Base-by-base conservation (phyloP, 495 filamentous ascomycete species). In the Penicillium pancosmium region DNA sequence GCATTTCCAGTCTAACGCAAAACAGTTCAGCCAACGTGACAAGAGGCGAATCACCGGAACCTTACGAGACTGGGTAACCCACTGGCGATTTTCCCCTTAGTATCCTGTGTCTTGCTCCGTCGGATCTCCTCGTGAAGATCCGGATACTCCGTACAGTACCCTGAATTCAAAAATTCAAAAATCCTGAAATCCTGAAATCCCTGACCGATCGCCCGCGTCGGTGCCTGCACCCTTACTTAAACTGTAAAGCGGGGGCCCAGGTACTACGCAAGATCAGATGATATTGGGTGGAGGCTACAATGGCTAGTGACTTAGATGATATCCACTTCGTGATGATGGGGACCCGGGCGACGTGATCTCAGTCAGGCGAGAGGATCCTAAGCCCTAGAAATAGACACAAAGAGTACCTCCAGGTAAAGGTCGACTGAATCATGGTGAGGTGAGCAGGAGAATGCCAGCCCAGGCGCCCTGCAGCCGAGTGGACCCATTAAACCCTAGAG, bases 1-100 rank as follows among this genome's bases (percentile, higher is more conserved):
- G 61, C 56, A 50, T 63, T 64, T 67, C 67, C 66, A 59, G 68
- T 69, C 76, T 78, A 78, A 77, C 76, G 64, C 74, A 73, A 77
- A 75, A 60, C 63, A 71, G 76, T 57, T 19, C 58, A 54, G 51
- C 46, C 60, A 77, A 78, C 75, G 75, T 78, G 76, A 77, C 71
- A 63, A 31, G 56, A 58, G 64, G 67, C 73, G 56, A 74, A 73
- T 77, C 66, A 72, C 50, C 57, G 50, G 35, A 33, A 15, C 13
- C 44, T 23, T 23, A 23, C 23, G 2, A 4, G 23, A 21, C 19
- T 23, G 4, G 23, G 2, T 23, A 33, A 15, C 13, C 44, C 31
- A 18, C 34, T 6, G 11, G 4, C 10, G 12, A 38, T n/a, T 38
- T 38, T 38, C 36, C 36, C 36, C 47, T 27, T 50, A 23, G 36